Percentiles rank a stretch among this genome's conserved stretches.
Evolutionary conservation across 2,329 filamentous ascomycete species (phyloP).

Genomic region (Volutella citrinella): DNA sequence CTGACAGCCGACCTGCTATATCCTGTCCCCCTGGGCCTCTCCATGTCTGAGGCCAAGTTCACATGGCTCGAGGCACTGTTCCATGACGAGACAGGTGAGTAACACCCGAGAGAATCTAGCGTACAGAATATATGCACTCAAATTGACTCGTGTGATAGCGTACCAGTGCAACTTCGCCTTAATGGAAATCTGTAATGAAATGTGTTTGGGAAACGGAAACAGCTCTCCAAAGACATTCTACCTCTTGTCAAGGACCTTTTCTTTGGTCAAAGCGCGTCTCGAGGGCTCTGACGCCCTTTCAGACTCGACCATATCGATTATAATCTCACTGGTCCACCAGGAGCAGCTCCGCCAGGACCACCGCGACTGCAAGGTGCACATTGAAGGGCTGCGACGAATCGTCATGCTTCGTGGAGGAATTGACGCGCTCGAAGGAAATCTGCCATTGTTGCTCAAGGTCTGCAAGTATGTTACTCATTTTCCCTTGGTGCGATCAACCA

Average conservation of each 20-base stretch:
- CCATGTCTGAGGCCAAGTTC: too few species aligned
- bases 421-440: slow-evolving; percentile 14
- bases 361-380: slow-evolving; percentile 12
- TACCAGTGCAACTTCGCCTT: slow-evolving; percentile 16
- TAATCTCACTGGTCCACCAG: slow-evolving; percentile 24
- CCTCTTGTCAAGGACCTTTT: slow-evolving; percentile 20
- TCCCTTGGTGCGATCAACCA: not conserved
- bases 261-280: slow-evolving; percentile 18
- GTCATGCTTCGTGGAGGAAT: slow-evolving; percentile 17
- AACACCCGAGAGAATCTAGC: too few species aligned
- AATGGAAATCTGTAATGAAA: slow-evolving; percentile 22
- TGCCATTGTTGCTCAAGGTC: slow-evolving; percentile 18
- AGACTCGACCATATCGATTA: slow-evolving; percentile 25
- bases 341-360: slow-evolving; percentile 19
- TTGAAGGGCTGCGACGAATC: slow-evolving; percentile 16
- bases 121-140: too few species aligned
- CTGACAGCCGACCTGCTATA: too few species aligned
- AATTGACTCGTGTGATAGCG: slow-evolving; percentile 1
- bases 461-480: slow-evolving; percentile 18
- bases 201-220: slow-evolving; percentile 8
- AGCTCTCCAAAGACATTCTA: slow-evolving; percentile 15
- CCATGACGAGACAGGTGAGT: too few species aligned
- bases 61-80: too few species aligned
- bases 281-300: slow-evolving; percentile 19
- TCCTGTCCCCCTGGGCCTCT: too few species aligned